Evolutionary conservation across 306 rosid species (phyloP), one percentile per base, ranked within the genome.

Genomic region (Coriaria nepalensis): DNA sequence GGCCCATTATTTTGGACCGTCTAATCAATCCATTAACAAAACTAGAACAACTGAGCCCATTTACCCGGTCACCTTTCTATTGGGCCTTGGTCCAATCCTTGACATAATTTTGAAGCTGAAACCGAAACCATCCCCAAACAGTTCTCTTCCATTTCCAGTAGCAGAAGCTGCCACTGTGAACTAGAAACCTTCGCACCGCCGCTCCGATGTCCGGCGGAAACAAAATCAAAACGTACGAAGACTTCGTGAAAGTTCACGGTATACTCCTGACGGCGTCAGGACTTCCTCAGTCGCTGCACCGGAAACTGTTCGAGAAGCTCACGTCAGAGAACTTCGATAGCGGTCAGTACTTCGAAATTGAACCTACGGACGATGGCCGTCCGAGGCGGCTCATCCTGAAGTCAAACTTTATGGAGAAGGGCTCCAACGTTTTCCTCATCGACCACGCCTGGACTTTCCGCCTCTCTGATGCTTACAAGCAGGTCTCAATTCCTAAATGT

Each of bases 401-500:
- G 47, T 70, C 83, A 0, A 82, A 74, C 9, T 70, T 55, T 42
- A 76, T 88, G 80, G 13, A 63, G 4, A 63, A 44, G 66, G 35
- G 78, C 37, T 83, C 95, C 45, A 12, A 76, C 41, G 86, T 83
- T 47, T 88, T 88, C 71, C 90, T 88, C 44, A 38, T 88, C 59
- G 97, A 88, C 61, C 97, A 84, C 54, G 96, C 96, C 9, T 88
- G 96, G 95, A 88, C 95, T 57, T 88, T 88, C 72, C 79, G 97
- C 57, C 97, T 84, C 55, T 62, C 93, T 39, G 95, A 78, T 65
- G 90, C 95, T 42, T 76, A 68, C 75, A 72, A 72, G 33, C 95
- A 88, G 95, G 97, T 86, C 1, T 10, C 38, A 13, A 13, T 59
- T 40, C 44, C 46, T 5, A 6, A 6, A n/a, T n/a, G n/a, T n/a